These are phyloP conservation scores for Kodamaea sp. DNA, from an alignment of 1,139 yeast species.

Conservation along the genomic window DNA sequence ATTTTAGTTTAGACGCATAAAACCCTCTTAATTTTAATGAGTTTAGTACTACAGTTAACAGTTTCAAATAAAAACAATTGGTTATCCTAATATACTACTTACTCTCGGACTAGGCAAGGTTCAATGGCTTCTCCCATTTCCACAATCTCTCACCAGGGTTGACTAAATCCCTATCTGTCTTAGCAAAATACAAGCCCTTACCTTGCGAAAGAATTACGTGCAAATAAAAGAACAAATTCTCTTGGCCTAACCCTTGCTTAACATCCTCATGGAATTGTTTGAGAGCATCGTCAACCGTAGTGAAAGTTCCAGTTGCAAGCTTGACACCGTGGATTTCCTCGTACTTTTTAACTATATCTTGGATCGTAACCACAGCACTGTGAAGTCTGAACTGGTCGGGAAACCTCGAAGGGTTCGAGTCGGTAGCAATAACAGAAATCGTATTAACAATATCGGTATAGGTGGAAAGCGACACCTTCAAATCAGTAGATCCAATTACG, in stretches of 20 bases:
- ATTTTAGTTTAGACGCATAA: too few relatives aligned
- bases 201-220: slow-evolving; percentile 33
- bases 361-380: slow-evolving; percentile 41
- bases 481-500: slow-evolving; percentile 42
- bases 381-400: slow-evolving; percentile 47
- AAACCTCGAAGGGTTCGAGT: slow-evolving; percentile 30
- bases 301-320: slow-evolving; percentile 26
- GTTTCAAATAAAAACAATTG: too few relatives aligned
- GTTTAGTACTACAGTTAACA: too few relatives aligned
- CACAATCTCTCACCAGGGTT: slow-evolving; percentile 55
- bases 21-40: too few relatives aligned
- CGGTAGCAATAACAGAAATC: slow-evolving; percentile 34
- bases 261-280: slow-evolving; percentile 26
- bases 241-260: slow-evolving; percentile 27
- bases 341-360: slow-evolving; percentile 40
- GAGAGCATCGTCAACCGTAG: slow-evolving; percentile 31
- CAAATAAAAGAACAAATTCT: slow-evolving; percentile 30
- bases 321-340: slow-evolving; percentile 41
- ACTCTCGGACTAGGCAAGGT: too few relatives aligned
- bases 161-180: slow-evolving; percentile 48
- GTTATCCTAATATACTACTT: too few relatives aligned
- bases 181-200: slow-evolving; percentile 32
- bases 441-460: slow-evolving; percentile 49
- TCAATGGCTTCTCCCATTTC: too few relatives aligned
- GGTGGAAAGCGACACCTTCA: slow-evolving; percentile 33